Evolutionary conservation across 2,329 filamentous ascomycete species (phyloP), one percentile per base, ranked within the genome.

Genomic region (Periconia digitata): DNA sequence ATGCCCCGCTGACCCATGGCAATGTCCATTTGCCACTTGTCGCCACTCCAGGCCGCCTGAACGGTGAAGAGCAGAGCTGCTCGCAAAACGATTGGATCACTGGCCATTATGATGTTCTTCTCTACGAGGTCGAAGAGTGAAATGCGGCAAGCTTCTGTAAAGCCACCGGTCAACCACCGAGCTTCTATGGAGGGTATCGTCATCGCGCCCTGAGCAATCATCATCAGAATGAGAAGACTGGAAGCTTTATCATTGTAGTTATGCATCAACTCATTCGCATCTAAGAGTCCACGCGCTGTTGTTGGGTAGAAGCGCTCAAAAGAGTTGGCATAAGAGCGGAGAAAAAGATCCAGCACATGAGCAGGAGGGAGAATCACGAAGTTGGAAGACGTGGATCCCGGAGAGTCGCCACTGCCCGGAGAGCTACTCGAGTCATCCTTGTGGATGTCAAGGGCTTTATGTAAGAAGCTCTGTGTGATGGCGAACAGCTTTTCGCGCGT

Each of bases 21-120:
- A 55, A 88, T 87, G 60, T 89, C 85, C 85, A 88, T 89, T 55
- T 87, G 83, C 85, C 85, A 88, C 70, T 88, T 88, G 67, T 89
- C 85, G 39, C 86, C 86, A 62, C 85, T 86, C 86, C 86, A 89
- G 1, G 84, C 84, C 7, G 85, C 85, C 21, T 87, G 77, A 1
- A 85, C 78, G 1, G 82, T 86, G 64, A 87, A 87, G 3, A 89
- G 77, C 12, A 89, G 72, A 0, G 85, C 85, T 40, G 84, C 84
- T 34, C 85, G 79, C 38, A 89, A 74, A 0, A 85, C 81, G 3
- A 82, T 79, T 0, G 82, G 81, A 60, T 89, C 84, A 1, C 83
- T 80, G 12, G 83, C 82, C 72, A 88, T 78, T 66, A 85, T 81
- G 41, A 87, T 81, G 56, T 89, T 85, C 65, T 85, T 86, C 70